Evolutionary conservation across 2,329 filamentous ascomycete species (phyloP).

Genomic region (Hysterium pulicare): DNA sequence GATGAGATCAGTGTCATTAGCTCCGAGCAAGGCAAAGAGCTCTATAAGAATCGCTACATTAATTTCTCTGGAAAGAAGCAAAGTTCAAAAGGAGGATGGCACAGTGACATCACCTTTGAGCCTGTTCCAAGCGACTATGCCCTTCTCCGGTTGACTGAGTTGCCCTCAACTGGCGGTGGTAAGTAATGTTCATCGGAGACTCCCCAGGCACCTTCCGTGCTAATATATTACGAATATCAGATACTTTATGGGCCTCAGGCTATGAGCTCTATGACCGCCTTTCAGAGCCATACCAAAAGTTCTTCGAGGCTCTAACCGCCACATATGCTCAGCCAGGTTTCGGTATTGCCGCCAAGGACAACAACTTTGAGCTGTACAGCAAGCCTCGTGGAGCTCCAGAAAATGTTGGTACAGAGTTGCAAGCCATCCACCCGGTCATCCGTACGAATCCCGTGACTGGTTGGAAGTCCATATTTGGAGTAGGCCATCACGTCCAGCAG

Average conservation of each 20-base stretch:
- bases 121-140: constrained; percentile 38
- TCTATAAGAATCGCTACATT: constrained; percentile 26
- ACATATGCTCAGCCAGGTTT: constrained; percentile 41
- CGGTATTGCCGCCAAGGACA: constrained; percentile 30
- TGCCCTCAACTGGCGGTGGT: constrained; percentile 42
- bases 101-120: constrained; percentile 45
- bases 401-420: constrained; percentile 49
- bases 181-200: constrained; percentile 23
- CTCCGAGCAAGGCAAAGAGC: constrained; percentile 31
- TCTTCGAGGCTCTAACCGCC: constrained; percentile 41
- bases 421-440: constrained; percentile 51
- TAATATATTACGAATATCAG: constrained; percentile 3
- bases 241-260: constrained; percentile 17
- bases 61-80: constrained; percentile 34
- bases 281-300: constrained; percentile 41
- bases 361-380: constrained; percentile 41
- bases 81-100: constrained; percentile 52
- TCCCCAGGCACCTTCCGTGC: not conserved
- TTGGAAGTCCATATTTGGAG: constrained; percentile 46
- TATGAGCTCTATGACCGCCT: constrained; percentile 45
- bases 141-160: constrained; percentile 30
- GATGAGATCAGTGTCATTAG: constrained; percentile 40
- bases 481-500: constrained; percentile 39
- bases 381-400: constrained; percentile 49
- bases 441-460: constrained; percentile 56